phyloP scores from a whole-genome alignment of 331 rosid species.

The Telfairia occidentalis region DNA sequence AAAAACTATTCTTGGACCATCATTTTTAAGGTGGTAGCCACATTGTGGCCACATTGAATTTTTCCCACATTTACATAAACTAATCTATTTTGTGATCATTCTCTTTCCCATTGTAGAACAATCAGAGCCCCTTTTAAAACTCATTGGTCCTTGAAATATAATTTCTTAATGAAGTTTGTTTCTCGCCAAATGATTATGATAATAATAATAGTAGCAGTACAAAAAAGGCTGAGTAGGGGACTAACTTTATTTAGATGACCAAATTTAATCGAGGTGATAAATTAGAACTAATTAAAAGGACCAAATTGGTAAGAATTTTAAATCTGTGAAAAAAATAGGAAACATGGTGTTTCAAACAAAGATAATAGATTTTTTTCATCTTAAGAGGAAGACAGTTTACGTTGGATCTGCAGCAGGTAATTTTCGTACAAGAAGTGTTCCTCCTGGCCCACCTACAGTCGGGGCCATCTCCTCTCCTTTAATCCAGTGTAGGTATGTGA shows the following conservation, averaged over 20 bases:
- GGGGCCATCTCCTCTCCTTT: slow-evolving; percentile 85
- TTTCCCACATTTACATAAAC: neutral
- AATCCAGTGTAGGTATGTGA: slow-evolving; percentile 69
- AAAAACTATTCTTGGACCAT: neutral
- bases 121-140: neutral
- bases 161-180: neutral
- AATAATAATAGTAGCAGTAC: neutral
- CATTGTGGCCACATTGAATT: too few species aligned
- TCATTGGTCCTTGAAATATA: neutral
- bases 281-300: neutral
- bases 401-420: slow-evolving; percentile 47
- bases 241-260: neutral
- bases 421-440: slow-evolving; percentile 72
- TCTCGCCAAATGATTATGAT: neutral
- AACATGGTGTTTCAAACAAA: slow-evolving; percentile 2
- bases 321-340: neutral
- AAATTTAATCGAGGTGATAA: neutral
- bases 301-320: neutral
- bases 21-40: neutral
- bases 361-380: neutral
- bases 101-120: neutral
- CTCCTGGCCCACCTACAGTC: slow-evolving; percentile 42
- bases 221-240: neutral
- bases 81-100: neutral
- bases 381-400: slow-evolving; percentile 30